Evolutionary conservation across 2,329 filamentous ascomycete species (phyloP).

Genomic region (Clathrospora elynae): DNA sequence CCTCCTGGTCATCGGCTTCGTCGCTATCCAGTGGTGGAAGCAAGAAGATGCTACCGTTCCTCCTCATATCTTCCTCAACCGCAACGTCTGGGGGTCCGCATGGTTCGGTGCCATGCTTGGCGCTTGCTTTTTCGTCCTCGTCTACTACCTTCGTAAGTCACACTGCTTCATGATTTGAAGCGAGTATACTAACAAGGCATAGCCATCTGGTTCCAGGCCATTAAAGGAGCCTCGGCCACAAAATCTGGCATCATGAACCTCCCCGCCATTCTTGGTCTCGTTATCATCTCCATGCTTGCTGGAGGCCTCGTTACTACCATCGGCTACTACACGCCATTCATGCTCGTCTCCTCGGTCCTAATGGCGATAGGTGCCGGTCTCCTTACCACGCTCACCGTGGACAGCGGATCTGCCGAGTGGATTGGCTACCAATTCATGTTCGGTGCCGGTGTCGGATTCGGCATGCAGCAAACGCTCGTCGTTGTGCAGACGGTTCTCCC

Average conservation of each 20-base stretch:
- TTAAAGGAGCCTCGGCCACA: slow-evolving; percentile 53
- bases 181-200: slow-evolving; percentile 14
- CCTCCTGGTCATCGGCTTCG: slow-evolving; percentile 51
- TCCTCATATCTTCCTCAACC: slow-evolving; percentile 53
- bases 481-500: slow-evolving; percentile 54
- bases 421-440: slow-evolving; percentile 50
- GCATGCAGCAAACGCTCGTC: slow-evolving; percentile 56
- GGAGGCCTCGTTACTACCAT: slow-evolving; percentile 49
- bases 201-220: slow-evolving; percentile 58
- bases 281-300: slow-evolving; percentile 50
- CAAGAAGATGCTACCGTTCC: slow-evolving; percentile 54
- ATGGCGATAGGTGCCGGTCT: slow-evolving; percentile 56
- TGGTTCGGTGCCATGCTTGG: slow-evolving; percentile 51
- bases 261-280: slow-evolving; percentile 53
- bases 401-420: slow-evolving; percentile 47
- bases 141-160: slow-evolving; percentile 50
- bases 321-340: slow-evolving; percentile 59
- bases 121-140: slow-evolving; percentile 52
- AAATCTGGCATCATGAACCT: slow-evolving; percentile 57
- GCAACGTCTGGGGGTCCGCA: slow-evolving; percentile 51
- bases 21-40: slow-evolving; percentile 52
- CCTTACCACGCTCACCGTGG: slow-evolving; percentile 50
- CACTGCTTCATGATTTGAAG: neutral
- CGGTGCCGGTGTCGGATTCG: slow-evolving; percentile 53
- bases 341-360: slow-evolving; percentile 50